These are phyloP conservation scores for Pichia sporocuriosa DNA, from an alignment of 805 yeast genomes.

Conservation along the genomic window DNA sequence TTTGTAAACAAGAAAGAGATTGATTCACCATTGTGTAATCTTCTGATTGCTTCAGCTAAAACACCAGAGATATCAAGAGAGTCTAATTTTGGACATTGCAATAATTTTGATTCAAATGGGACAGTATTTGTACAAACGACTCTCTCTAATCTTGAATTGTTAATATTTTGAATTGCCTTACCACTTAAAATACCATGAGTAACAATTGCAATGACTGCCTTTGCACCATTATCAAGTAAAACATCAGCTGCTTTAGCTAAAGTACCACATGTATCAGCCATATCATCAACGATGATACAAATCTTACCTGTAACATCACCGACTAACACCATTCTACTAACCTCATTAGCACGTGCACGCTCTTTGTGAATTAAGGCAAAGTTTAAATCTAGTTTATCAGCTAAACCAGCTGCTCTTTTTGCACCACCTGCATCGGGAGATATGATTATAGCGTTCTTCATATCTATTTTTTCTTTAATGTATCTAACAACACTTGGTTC, in stretches of 20 bases:
- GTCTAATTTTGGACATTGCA: constrained; percentile 55
- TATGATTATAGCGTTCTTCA: constrained; percentile 60
- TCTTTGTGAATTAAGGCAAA: constrained; percentile 84
- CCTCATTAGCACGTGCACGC: constrained; percentile 77
- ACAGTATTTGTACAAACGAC: constrained; percentile 78
- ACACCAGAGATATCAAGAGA: constrained; percentile 67
- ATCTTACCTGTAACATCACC: constrained; percentile 75
- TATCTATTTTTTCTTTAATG: constrained; percentile 54
- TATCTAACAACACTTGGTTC: constrained; percentile 77
- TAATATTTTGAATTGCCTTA: constrained; percentile 64
- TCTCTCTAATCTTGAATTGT: constrained; percentile 57
- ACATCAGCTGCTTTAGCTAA: constrained; percentile 77
- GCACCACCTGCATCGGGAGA: constrained; percentile 93
- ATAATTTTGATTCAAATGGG: constrained; percentile 61
- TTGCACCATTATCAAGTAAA: constrained; percentile 59
- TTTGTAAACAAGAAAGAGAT: constrained; percentile 71
- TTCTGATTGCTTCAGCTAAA: constrained; percentile 74
- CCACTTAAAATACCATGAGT: constrained; percentile 79
- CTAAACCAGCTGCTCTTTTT: constrained; percentile 79
- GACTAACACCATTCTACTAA: constrained; percentile 75
- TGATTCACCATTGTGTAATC: constrained; percentile 84
- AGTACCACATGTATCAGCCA: constrained; percentile 90
- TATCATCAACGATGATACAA: constrained; percentile 77
- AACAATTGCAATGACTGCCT: constrained; percentile 71
- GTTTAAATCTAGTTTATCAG: constrained; percentile 70